Evolutionary conservation across 257 asterid species (phyloP).

Genomic region (Petunia axillaris): DNA sequence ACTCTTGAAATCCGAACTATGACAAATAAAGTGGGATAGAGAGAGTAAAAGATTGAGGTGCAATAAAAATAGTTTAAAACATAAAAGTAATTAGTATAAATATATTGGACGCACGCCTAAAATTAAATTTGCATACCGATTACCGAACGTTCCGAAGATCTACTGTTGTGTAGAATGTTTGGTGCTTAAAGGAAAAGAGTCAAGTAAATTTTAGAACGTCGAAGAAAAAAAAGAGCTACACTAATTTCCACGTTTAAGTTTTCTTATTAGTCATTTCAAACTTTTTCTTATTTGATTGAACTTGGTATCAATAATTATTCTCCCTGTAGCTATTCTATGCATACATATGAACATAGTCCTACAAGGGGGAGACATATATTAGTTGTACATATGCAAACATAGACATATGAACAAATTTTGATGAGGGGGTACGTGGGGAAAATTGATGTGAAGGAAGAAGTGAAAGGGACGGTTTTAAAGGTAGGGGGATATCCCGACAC

Average conservation of each 20-base stretch:
- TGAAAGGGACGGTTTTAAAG: slow-evolving; percentile 67
- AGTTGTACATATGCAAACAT: neutral
- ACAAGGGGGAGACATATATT: neutral
- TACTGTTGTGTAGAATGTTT: neutral
- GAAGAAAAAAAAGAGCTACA: no score
- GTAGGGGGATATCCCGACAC: slow-evolving; percentile 85
- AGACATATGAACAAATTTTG: neutral
- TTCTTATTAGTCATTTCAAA: neutral
- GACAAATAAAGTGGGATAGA: no score
- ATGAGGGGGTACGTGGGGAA: no score
- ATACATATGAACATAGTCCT: neutral
- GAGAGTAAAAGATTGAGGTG: no score
- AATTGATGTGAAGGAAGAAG: slow-evolving; percentile 28
- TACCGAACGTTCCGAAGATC: no score
- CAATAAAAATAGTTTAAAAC: no score
- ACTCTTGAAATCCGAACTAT: no score
- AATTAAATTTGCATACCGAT: no score
- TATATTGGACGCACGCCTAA: no score
- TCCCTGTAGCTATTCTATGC: neutral
- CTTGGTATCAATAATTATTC: neutral
- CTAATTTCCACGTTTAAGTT: neutral
- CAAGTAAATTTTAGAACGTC: neutral
- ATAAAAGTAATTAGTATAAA: no score
- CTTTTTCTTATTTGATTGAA: neutral
- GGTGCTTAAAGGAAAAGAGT: neutral